Base-by-base conservation (phyloP, 495 filamentous ascomycete genomes). In the Margaritispora aquatica region DNA sequence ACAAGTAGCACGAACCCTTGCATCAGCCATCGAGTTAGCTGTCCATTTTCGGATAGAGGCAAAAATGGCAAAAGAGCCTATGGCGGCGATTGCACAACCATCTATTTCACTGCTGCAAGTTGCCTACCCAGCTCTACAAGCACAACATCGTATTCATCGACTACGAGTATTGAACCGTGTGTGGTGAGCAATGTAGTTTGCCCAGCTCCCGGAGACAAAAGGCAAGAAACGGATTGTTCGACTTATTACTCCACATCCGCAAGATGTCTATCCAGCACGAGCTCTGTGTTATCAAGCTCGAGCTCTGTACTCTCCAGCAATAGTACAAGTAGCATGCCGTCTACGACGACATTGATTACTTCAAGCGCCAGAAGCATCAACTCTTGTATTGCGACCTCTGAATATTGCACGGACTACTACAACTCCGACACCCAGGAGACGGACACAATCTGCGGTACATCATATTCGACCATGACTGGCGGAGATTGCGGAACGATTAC, bases 201-300 rank as follows among this genome's bases (percentile, higher is more conserved):
- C 24, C 50, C 50, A 27, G 48, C 22, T 51, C 13, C 26, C n/a
- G 31, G n/a, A 27, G 50, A 26, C 17, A 54, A 54, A 19, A 54
- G 52, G 26, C 52, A 54, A 41, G 52, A 54, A 36, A 38, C 26
- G 1, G 27, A 38, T 36, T 54, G 52, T 36, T n/a, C 21, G 21
- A 54, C 51, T 2, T 2, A 10, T 9, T 54, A 20, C 34, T 29
- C 4, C 21, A 27, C 51, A 54, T 20, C 27, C 2, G 24, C 51
- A 29, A 54, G 24, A 23, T 54, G 51, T 54, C 10, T 54, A 26
- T 29, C 24, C 3, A 34, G 24, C n/a, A 29, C 27, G 23, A 54
- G 51, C 26, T 27, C 27, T 31, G 19, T n/a, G 2, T 17, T 44
- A 3, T 44, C 38, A 3, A 44, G 38, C 38, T 15, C 27, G 24